A percentile compares a stretch with the other conserved stretches of the same genome.
Conservation (phyloP, 495 filamentous ascomycete species). For the Oleoguttula mirabilis region DNA sequence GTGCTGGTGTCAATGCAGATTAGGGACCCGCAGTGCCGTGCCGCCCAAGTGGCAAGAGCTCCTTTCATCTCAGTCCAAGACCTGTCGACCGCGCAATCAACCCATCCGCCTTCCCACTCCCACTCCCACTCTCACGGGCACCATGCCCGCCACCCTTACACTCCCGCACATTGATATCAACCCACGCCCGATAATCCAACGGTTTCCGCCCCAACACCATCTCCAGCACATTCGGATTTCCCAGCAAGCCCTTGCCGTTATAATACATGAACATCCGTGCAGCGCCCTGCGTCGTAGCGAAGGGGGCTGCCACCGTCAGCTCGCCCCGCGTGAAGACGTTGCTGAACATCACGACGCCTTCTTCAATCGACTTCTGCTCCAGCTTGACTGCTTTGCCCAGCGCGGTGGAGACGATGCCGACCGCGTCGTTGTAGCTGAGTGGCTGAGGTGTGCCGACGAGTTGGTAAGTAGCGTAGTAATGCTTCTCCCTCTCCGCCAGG, state of each 20-base stretch:
- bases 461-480: conserved; percentile 27
- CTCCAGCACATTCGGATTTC: conserved; percentile 28
- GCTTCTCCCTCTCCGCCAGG: conserved; percentile 25
- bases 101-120: too few species aligned
- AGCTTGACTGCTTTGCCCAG: conserved; percentile 17
- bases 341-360: conserved; percentile 4
- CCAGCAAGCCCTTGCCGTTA: conserved; percentile 24
- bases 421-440: conserved; percentile 10
- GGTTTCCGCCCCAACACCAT: conserved; percentile 29
- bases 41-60: too few species aligned
- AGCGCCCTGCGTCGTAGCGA: conserved; percentile 16
- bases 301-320: too few species aligned
- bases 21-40: too few species aligned
- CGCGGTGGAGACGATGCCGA: conserved; percentile 2
- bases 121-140: too few species aligned
- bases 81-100: too few species aligned
- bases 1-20: too few species aligned
- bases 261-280: conserved; percentile 27
- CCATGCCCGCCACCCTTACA: too few species aligned
- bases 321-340: not conserved
- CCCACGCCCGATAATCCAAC: too few species aligned
- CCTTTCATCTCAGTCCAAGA: too few species aligned
- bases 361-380: conserved; percentile 2
- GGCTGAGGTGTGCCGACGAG: conserved; percentile 24
- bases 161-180: too few species aligned